Conservation (phyloP, 78 protist genomes). For the slime mould (Dictyostelium discoideum) region dicty_2.7 NC_007090.3:848501-849000, state of each 20-base stretch:
- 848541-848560: constrained; percentile 78
- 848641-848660: constrained; percentile 87
- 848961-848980: constrained; percentile 90
- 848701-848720: constrained; percentile 85
- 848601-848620: constrained; percentile 77
- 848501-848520: constrained; percentile 85
- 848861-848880: constrained; percentile 21
- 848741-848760: constrained; percentile 50
- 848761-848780: constrained; percentile 88
- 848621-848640: constrained; percentile 56
- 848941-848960: constrained; percentile 58
- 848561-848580: constrained; percentile 61
- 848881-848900: constrained; percentile 92
- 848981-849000: constrained; percentile 75
- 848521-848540: constrained; percentile 93
- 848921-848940: constrained; percentile 77
- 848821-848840: constrained; percentile 86
- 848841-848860: constrained; percentile 67
- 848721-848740: constrained; percentile 78
- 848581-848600: constrained; percentile 72
- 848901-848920: constrained; percentile 87
- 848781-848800: constrained; percentile 90
- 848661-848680: constrained; percentile 87
- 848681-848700: constrained; percentile 87
- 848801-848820: constrained; percentile 89